Evolutionary conservation across 2,329 filamentous ascomycete genomes (phyloP), one percentile per base, ranked within the genome.

Genomic region (Karstenula rhodostoma): DNA sequence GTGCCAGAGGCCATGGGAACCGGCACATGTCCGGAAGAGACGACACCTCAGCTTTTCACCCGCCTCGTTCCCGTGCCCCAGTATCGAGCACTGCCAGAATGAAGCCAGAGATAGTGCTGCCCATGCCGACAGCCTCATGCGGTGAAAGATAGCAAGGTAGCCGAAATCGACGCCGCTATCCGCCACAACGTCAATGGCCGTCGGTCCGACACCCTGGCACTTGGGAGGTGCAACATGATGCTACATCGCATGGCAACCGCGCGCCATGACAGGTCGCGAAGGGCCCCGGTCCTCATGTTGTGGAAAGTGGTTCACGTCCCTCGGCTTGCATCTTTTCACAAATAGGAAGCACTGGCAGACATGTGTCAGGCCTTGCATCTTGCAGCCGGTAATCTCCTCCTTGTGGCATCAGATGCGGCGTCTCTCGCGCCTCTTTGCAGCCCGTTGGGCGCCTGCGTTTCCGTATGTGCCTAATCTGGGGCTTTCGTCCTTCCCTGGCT

Each of bases 1-100:
- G 50, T 56, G n/a, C 47, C 58, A 60, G 40, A 37, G 56, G 49
- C 59, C 48, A 62, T 60, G 60, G 61, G 35, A 62, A 59, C 62
- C 68, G 69, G 70, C 60, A 68, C 52, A 67, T 63, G 49, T 63
- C 60, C 67, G 67, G 68, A 37, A 63, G 48, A 57, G 51, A 61
- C 64, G 63, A 60, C 64, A 66, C 65, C 61, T 63, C 61, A 61
- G 60, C 57, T 40, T 19, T 40, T 60, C 58, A 44, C 61, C 61
- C 56, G 48, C 56, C 59, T 48, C 32, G n/a, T 32, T 60, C 37
- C 56, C 50, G 43, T 48, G 22, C 54, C 25, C 42, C 35, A 49
- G 29, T 42, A 10, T 49, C 52, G 43, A 27, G 46, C 53, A 50
- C 49, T 58, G 61, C 58, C 53, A 65, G 59, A 67, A 58, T 59